Conservation (phyloP, 2,329 filamentous ascomycete genomes). For the Ploettnerulaceae sp. region DNA sequence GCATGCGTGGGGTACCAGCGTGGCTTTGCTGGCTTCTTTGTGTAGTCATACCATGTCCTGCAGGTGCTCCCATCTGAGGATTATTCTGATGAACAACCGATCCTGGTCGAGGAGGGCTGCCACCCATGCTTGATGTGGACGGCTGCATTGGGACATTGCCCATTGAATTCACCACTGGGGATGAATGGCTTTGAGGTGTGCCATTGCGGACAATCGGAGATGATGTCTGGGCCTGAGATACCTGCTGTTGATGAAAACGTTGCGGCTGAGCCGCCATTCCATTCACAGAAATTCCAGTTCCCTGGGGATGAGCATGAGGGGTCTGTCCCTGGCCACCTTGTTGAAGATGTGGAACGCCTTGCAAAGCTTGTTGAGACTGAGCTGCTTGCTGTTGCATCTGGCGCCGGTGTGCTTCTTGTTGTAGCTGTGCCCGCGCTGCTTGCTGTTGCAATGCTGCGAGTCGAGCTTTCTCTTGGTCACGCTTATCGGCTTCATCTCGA, state of each 20-base stretch:
- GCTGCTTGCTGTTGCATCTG: conserved; percentile 17
- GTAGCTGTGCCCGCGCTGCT: conserved; percentile 37
- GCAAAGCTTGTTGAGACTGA: conserved; percentile 33
- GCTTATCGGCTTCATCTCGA: conserved; percentile 30
- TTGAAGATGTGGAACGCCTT: conserved; percentile 24
- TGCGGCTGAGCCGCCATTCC: conserved; percentile 35
- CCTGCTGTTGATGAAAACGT: conserved; percentile 41
- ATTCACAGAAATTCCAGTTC: conserved; percentile 40
- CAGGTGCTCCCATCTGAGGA: conserved; percentile 51
- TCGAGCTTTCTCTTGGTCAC: conserved; percentile 33
- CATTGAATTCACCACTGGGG: conserved; percentile 53
- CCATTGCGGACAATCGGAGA: conserved; percentile 63
- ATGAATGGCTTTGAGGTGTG: conserved; percentile 60
- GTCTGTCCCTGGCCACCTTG: conserved; percentile 33
- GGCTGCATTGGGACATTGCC: conserved; percentile 54
- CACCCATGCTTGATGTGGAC: conserved; percentile 63
- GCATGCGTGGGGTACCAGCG: conserved; percentile 58
- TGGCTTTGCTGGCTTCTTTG: conserved; percentile 64
- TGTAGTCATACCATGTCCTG: conserved; percentile 58
- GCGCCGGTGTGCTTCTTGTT: conserved; percentile 33
- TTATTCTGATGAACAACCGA: conserved; percentile 58
- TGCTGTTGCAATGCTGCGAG: conserved; percentile 34
- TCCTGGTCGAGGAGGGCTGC: conserved; percentile 60
- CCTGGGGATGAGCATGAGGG: conserved; percentile 42
- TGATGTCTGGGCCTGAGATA: conserved; percentile 58